phyloP scores from a whole-genome alignment of 192 early-diverging fungal species.

The Kappamyces sp. region DNA sequence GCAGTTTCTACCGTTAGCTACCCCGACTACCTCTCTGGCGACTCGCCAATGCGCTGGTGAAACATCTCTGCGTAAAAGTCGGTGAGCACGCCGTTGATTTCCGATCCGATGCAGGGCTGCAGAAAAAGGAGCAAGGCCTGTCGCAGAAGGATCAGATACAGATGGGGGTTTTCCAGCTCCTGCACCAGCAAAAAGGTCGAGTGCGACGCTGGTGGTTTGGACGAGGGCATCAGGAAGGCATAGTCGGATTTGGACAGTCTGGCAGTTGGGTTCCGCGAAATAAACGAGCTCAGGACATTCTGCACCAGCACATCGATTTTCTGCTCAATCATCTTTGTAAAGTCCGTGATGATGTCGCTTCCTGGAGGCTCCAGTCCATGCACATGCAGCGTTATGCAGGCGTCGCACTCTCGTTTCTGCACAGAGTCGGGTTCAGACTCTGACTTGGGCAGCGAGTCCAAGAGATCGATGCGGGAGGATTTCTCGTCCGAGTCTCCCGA shows the following conservation, averaged over 20 bases:
- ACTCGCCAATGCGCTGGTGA: neutral
- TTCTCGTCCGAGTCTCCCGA: neutral
- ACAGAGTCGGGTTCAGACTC: neutral
- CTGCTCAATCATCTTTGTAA: conserved; percentile 58
- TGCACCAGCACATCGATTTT: conserved; percentile 58
- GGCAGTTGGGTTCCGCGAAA: conserved; percentile 61
- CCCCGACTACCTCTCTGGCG: neutral
- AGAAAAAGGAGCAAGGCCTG: conserved; percentile 52
- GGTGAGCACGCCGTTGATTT: conserved; percentile 25
- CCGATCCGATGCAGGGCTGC: conserved; percentile 25
- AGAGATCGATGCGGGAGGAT: conserved; percentile 3
- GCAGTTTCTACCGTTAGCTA: conserved; percentile 3
- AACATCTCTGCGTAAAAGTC: conserved; percentile 20
- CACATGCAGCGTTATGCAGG: conserved; percentile 47
- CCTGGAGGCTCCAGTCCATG: conserved; percentile 62
- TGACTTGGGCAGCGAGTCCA: too few relatives aligned
- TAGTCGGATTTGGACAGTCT: conserved; percentile 66
- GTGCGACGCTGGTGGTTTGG: conserved; percentile 27
- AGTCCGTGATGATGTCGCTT: conserved; percentile 50
- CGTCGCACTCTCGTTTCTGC: too few relatives aligned
- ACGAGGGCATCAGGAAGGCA: conserved; percentile 61
- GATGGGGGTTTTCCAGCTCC: conserved; percentile 46
- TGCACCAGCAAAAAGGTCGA: conserved; percentile 40
- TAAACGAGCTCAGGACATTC: conserved; percentile 52
- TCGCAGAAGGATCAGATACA: conserved; percentile 59